Evolutionary conservation across 23 red algal genomes (phyloP).

Genomic region (Gracilariopsis chorda): DNA sequence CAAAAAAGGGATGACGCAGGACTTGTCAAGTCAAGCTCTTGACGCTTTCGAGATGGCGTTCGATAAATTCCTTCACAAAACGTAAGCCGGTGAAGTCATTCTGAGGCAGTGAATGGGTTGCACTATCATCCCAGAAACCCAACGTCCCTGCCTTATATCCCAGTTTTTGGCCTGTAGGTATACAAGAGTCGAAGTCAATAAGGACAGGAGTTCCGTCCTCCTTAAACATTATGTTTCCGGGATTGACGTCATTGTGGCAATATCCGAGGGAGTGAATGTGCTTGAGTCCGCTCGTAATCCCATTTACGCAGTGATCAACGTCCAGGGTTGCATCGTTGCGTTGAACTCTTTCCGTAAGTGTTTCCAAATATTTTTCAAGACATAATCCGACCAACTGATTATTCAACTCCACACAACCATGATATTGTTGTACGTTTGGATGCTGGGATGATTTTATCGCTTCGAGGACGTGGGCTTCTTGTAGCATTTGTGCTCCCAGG

Average conservation of each 20-base stretch:
- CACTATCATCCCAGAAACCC: background rate
- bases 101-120: background rate
- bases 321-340: background rate
- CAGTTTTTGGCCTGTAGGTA: background rate
- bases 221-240: constrained; percentile 15
- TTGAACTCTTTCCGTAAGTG: background rate
- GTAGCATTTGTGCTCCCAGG: too few species aligned
- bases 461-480: background rate
- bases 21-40: too few species aligned
- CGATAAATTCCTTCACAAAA: too few species aligned
- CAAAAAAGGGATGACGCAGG: too few species aligned
- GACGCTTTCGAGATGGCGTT: too few species aligned
- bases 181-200: constrained; percentile 16
- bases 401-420: background rate
- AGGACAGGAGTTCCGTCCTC: background rate
- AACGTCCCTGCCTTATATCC: background rate
- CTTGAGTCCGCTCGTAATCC: background rate
- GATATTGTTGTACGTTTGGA: background rate
- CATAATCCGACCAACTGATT: background rate
- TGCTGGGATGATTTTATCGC: background rate
- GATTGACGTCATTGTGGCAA: constrained; percentile 10
- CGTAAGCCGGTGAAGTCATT: background rate
- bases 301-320: background rate
- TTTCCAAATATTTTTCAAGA: background rate
- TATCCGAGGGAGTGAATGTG: constrained; percentile 23